phyloP scores from a whole-genome alignment of 257 asterid genomes.

The Primulina eburnea region DNA sequence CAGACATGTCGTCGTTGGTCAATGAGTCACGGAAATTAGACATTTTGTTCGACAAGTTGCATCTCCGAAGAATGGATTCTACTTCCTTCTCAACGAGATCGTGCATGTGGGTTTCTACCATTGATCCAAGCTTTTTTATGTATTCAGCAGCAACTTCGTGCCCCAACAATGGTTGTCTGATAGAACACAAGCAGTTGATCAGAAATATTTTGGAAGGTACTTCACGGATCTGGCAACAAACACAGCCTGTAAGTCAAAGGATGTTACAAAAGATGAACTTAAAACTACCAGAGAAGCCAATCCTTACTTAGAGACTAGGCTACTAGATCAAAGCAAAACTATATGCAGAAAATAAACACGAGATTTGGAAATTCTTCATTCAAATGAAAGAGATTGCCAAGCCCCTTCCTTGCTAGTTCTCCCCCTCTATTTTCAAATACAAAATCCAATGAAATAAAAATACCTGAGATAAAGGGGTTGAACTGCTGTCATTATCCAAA shows the following conservation, averaged over 20 bases:
- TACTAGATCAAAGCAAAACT: not conserved
- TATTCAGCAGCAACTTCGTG: conserved; percentile 75
- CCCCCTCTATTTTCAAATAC: not conserved
- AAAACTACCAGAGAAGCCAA: not conserved
- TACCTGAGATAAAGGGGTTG: conserved; percentile 65
- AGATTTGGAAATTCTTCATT: not conserved
- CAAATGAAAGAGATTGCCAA: no score
- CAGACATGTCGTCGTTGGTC: conserved; percentile 25
- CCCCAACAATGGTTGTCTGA: conserved; percentile 75
- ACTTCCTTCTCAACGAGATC: conserved; percentile 84
- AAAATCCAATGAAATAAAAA: conserved; percentile 8
- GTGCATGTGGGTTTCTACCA: conserved; percentile 68
- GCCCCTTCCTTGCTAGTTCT: not conserved
- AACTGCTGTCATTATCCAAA: conserved; percentile 50
- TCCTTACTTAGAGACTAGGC: not conserved
- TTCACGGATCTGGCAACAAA: conserved; percentile 65
- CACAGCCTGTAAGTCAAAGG: conserved; percentile 16
- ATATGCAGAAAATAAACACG: no score
- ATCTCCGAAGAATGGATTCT: conserved; percentile 57
- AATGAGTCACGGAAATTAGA: conserved; percentile 45
- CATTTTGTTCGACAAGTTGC: conserved; percentile 81
- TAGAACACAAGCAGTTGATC: conserved; percentile 89
- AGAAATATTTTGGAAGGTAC: conserved; percentile 84
- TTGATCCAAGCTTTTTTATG: conserved; percentile 65
- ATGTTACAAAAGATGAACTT: not conserved